A percentile compares a stretch with the other conserved stretches of the same genome.
Evolutionary conservation across 2,329 filamentous ascomycete genomes (phyloP).

Genomic region (Fusarium neocosmosporiellum): DNA sequence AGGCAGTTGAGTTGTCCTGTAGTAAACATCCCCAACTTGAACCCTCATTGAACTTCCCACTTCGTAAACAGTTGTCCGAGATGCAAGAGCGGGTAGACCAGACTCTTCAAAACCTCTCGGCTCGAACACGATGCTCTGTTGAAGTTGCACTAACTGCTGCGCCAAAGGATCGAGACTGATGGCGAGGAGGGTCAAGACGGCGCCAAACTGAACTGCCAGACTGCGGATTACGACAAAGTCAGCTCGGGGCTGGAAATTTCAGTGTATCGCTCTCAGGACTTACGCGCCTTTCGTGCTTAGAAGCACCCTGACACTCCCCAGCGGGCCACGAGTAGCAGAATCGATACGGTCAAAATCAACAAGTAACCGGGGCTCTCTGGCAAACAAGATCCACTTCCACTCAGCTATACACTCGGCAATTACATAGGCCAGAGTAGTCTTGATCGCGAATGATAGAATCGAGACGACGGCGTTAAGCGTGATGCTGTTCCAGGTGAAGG

Average conservation of each 20-base stretch:
- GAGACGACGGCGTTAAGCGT: conserved; percentile 35
- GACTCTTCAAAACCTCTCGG: not conserved
- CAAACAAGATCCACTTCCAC: conserved; percentile 38
- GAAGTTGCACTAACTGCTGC: conserved; percentile 16
- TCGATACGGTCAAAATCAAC: conserved; percentile 36
- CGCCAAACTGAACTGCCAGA: conserved; percentile 11
- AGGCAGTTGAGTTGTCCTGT: not conserved
- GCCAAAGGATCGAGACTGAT: conserved; percentile 18
- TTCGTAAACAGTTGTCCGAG: not conserved
- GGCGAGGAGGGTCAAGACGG: conserved; percentile 14
- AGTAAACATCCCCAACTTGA: not conserved
- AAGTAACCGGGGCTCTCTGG: conserved; percentile 1
- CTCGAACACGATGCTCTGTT: conserved; percentile 5
- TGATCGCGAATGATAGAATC: conserved; percentile 20
- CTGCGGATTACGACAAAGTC: not conserved
- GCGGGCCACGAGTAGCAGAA: conserved; percentile 26
- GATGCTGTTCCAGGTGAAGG: conserved; percentile 25
- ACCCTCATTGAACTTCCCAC: not conserved
- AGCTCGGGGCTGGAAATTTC: not conserved
- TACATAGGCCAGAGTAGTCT: conserved; percentile 15
- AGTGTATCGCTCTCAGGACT: not conserved
- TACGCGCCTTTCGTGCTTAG: conserved; percentile 6
- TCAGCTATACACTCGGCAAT: conserved; percentile 30
- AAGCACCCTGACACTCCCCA: conserved; percentile 20
- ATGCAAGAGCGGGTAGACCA: not conserved